phyloP scores from a whole-genome alignment of 2,329 filamentous ascomycete species.

The Dissoconium aciculare region DNA sequence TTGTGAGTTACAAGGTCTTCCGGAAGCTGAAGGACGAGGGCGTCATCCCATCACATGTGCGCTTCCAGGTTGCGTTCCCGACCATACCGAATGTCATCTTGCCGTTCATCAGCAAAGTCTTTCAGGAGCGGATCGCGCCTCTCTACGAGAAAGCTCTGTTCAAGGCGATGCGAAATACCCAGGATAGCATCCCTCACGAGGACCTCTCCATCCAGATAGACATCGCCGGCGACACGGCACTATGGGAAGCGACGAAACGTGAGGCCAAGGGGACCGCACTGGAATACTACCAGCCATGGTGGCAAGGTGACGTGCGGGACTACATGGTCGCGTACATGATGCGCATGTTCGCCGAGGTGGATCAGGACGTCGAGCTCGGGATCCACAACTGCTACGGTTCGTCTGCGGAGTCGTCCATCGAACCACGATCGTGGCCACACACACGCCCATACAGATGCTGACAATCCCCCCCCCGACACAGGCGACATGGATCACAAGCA shows the following conservation, averaged over 20 bases:
- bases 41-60: constrained; percentile 16
- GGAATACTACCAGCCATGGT: constrained; percentile 23
- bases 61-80: constrained; percentile 25
- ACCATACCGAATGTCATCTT: constrained; percentile 17
- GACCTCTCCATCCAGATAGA: constrained; percentile 27
- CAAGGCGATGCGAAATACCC: constrained; percentile 18
- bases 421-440: too few species aligned
- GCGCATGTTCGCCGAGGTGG: constrained; percentile 21
- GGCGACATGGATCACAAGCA: constrained; percentile 30
- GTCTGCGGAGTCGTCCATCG: too few species aligned
- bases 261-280: constrained; percentile 9
- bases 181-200: constrained; percentile 21
- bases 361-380: constrained; percentile 28
- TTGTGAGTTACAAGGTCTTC: constrained; percentile 24
- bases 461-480: constrained; percentile 3
- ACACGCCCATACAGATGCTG: too few species aligned
- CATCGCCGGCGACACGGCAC: constrained; percentile 22
- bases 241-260: constrained; percentile 17
- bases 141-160: constrained; percentile 23
- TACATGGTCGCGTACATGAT: constrained; percentile 24
- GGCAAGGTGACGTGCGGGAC: constrained; percentile 18
- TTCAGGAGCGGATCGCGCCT: constrained; percentile 19
- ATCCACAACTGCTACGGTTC: constrained; percentile 36
- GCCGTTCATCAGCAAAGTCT: constrained; percentile 17
- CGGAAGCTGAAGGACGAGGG: constrained; percentile 19